Percentiles rank a stretch among this genome's conserved stretches.
Conservation (phyloP, 108 stramenopile species). For the Ochromonas danica region DNA sequence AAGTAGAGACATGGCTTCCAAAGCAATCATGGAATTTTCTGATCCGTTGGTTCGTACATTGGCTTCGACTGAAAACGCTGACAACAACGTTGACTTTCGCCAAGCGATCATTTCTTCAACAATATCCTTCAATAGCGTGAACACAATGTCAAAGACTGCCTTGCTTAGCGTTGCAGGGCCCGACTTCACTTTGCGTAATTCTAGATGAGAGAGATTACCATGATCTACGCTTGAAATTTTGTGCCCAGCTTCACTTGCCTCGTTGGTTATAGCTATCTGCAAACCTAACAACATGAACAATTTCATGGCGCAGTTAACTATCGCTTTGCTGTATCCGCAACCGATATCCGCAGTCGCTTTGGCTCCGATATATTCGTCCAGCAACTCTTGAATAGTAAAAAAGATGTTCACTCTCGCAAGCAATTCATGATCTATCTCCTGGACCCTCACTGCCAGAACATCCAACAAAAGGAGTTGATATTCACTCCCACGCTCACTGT, state of each 20-base stretch:
- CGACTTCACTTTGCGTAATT: background rate
- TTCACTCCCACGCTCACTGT: background rate
- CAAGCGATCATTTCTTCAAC: background rate
- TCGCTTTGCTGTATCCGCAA: background rate
- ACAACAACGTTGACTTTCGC: too few relatives aligned
- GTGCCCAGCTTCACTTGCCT: background rate
- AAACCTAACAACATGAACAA: background rate
- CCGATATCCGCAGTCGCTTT: background rate
- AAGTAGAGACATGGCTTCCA: background rate
- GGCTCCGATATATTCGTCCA: too few relatives aligned
- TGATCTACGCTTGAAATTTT: background rate
- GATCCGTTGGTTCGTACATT: background rate
- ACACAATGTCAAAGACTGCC: slow-evolving; percentile 29
- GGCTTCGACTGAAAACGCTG: too few relatives aligned
- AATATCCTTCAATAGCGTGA: background rate
- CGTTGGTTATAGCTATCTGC: background rate
- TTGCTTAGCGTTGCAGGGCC: slow-evolving; percentile 31
- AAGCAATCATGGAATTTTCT: background rate
- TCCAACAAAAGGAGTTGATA: background rate
- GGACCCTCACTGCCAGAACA: background rate
- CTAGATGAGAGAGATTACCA: background rate
- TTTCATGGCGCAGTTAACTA: background rate
- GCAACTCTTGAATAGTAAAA: background rate
- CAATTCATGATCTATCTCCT: background rate
- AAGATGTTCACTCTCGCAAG: background rate